Base-by-base conservation (phyloP, 495 filamentous ascomycete species). In the Pseudevernia furfuracea region DNA sequence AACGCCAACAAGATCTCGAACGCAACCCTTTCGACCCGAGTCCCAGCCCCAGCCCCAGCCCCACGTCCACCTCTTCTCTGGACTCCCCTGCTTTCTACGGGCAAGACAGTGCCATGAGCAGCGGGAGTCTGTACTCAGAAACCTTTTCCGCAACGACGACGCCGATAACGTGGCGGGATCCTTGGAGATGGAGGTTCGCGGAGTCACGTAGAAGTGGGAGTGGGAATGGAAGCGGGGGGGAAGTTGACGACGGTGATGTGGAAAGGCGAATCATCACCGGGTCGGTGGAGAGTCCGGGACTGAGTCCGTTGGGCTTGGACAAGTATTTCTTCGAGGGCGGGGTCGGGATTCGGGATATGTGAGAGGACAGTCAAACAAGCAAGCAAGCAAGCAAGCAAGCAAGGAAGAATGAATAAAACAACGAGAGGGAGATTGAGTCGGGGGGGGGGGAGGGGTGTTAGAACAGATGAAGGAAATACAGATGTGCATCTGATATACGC, bases 321-420 rank as follows among this genome's bases (percentile, higher is more conserved):
- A 57, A 36, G 57, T 65, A 65, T 48, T 65, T 65, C 57, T 53
- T 53, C 36, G 43, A 30, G n/a, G 36, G 25, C 4, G 63, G 63
- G 30, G 57, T 65, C 8, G 57, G 63, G 6, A 60, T 65, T 41
- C 23, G 36, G 37, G 37, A 17, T 12, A 28, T 15, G 12, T 46
- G 41, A 44, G 43, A 32, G 15, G 4, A 4, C 1, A 5, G n/a
- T n/a, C n/a, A n/a, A n/a, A n/a, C n/a, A n/a, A n/a, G n/a, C n/a
- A n/a, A n/a, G n/a, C n/a, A n/a, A n/a, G n/a, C n/a, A n/a, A n/a
- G n/a, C n/a, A n/a, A n/a, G n/a, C n/a, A n/a, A n/a, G n/a, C n/a
- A n/a, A n/a, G n/a, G n/a, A n/a, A n/a, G n/a, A n/a, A n/a, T n/a
- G n/a, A n/a, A n/a, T n/a, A n/a, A n/a, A n/a, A n/a, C n/a, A n/a